Base-by-base conservation (phyloP, 23 red algal species). In the Pyropia yezoensis region DNA sequence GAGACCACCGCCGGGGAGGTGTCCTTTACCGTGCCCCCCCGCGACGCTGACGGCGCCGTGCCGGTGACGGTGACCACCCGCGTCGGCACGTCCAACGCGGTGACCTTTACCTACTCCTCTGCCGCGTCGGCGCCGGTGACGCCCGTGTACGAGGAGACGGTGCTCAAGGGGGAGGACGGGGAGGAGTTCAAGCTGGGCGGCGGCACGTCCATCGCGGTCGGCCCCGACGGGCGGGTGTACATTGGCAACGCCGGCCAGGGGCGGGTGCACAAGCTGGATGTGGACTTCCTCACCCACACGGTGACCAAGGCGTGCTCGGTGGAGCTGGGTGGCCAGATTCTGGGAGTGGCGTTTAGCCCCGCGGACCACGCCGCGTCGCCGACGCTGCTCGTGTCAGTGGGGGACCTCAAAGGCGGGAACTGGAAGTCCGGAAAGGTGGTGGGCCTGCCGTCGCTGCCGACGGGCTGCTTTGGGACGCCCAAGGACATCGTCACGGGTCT, bases 381-480 rank as follows among this genome's bases (percentile, higher is more conserved):
- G 21, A 50, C 61, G 61, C 61, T 84, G 12, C 74, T 74, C 52
- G 79, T 70, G 33, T 65, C 67, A 14, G 66, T 70, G n/a, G 74
- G 68, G 32, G 57, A 74, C 30, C 47, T 84, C 18, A 74, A 84
- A 52, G 73, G 68, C 39, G 39, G 7, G 17, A 57, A 70, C 18
- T 84, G 79, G 79, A 33, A 84, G 28, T 74, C 73, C 13, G 79
- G 79, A 13, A 47, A 84, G 61, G 32, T 84, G 21, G 65, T 84
- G 6, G 39, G 39, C 39, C 39, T 47, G 39, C 39, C 39, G 39
- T 47, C 39, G 39, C 39, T 47, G 4, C 39, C 39, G 7, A 47
- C 39, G 7, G 39, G 39, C 39, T 47, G 39, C 39, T 47, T 47
- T 47, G 39, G 39, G 7, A 0, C 4, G 39, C 6, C 39, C 4